These are phyloP conservation scores for Canavalia ensiformis DNA, from an alignment of 306 rosid species.

Conservation along the genomic window DNA sequence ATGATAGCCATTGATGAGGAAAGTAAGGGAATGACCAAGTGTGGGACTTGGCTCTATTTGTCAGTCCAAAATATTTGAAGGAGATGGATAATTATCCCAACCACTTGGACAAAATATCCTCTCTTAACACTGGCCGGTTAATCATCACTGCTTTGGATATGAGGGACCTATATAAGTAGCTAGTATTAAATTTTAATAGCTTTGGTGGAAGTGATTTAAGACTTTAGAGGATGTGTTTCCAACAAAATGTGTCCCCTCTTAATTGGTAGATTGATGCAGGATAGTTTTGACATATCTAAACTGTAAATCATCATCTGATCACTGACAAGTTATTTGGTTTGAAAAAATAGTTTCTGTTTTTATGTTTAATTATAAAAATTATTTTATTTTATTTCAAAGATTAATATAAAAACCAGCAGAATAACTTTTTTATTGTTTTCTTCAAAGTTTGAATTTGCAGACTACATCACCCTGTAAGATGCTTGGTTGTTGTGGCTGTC, in stretches of 20 bases:
- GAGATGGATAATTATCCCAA: slow-evolving; percentile 34
- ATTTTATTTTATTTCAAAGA: too few species aligned
- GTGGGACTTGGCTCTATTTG: slow-evolving; percentile 60
- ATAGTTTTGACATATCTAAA: slow-evolving; percentile 15
- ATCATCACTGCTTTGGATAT: slow-evolving; percentile 53
- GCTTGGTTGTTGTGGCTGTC: too few species aligned
- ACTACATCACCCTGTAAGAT: too few species aligned
- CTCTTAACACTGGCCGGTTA: slow-evolving; percentile 41
- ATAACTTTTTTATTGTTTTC: too few species aligned
- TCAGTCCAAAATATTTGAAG: slow-evolving; percentile 53
- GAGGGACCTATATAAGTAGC: slow-evolving; percentile 50
- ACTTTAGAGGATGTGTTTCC: slow-evolving; percentile 25
- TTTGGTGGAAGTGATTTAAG: slow-evolving; percentile 30
- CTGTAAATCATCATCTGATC: slow-evolving; percentile 31
- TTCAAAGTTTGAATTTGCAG: too few species aligned
- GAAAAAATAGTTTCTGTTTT: too few species aligned
- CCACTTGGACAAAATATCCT: slow-evolving; percentile 26
- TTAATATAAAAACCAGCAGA: too few species aligned
- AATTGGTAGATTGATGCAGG: neutral
- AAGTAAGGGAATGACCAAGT: slow-evolving; percentile 60
- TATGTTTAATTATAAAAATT: too few species aligned
- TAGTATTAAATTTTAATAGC: neutral
- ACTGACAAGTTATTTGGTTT: neutral
- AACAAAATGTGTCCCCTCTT: neutral
- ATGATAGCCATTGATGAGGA: slow-evolving; percentile 57